Conservation (phyloP, 2,329 filamentous ascomycete genomes). For the Cercospora sojina region DNA sequence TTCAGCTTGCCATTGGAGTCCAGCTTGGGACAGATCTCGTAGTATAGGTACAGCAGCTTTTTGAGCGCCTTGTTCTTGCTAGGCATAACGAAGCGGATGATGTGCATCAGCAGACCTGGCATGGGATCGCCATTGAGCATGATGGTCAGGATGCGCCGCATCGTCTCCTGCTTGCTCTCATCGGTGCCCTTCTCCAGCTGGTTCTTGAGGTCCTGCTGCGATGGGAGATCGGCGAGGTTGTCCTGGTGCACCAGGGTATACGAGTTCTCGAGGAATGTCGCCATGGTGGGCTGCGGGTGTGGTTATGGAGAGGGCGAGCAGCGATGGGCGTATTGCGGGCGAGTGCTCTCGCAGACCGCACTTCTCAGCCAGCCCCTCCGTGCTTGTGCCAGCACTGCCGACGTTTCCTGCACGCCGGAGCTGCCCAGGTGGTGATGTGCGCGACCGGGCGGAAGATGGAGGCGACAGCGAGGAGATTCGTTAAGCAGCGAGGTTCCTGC, state of each 20-base stretch:
- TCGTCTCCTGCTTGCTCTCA: constrained; percentile 48
- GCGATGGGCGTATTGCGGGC: constrained; percentile 15
- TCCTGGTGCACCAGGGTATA: constrained; percentile 98
- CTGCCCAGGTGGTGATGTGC: not conserved
- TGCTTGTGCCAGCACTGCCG: not conserved
- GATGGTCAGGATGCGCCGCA: constrained; percentile 92
- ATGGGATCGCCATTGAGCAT: constrained; percentile 99
- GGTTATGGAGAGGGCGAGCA: not conserved
- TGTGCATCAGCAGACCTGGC: constrained; percentile 96
- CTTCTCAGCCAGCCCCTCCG: constrained; percentile 31
- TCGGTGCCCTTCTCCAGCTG: constrained; percentile 43
- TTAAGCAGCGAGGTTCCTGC: not conserved
- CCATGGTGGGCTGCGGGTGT: constrained; percentile 62
- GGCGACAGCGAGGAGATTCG: not conserved
- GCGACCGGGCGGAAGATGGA: not conserved
- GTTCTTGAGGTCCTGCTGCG: constrained; percentile 84
- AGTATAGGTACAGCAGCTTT: constrained; percentile 98
- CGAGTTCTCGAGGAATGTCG: constrained; percentile 87
- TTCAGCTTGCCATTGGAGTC: constrained; percentile 91
- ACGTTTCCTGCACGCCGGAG: constrained; percentile 18
- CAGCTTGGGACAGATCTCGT: constrained; percentile 96
- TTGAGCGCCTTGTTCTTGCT: constrained; percentile 95
- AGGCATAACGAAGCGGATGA: constrained; percentile 99
- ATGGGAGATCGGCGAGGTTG: constrained; percentile 89
- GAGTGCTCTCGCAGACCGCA: constrained; percentile 33